Base-by-base conservation (phyloP, 176 grass and related monocot genomes). In the Rhynchospora pubera region DNA sequence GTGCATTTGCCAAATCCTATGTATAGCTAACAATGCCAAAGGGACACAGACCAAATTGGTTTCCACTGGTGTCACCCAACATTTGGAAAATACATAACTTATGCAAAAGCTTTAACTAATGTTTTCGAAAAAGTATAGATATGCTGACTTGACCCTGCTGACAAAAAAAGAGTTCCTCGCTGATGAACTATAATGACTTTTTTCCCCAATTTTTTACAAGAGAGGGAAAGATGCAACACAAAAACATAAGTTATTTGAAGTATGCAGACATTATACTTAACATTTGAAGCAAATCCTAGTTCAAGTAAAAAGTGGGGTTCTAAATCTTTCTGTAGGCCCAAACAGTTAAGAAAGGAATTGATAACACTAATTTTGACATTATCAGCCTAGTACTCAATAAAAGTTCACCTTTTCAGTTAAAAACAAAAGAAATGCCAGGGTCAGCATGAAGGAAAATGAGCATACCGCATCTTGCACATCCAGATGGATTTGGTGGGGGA, bases 391-490 rank as follows among this genome's bases (percentile, higher is more conserved):
- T 61, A 61, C 58, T 24, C 23, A 19, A 61, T 22, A 61, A 2
- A 61, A 8, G 6, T 61, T 61, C 58, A 61, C 7, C 58, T 10
- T 61, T 61, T 61, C 7, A 9, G 22, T n/a, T 61, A 22, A 61
- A 61, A 23, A 39, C 34, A 39, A 39, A 39, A 39, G 34, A 39
- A 39, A 39, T 39, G 34, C 34, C 34, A 5, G 34, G 34, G 34
- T 39, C 57, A 61, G 5, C 78, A 46, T 58, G 43, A 39, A 44
- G 9, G 12, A 80, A 65, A 82, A 51, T 11, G 6, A 26, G 15
- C 42, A 69, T 95, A 99, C 96, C 96, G 13, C 84, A 91, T 87
- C 96, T 94, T 89, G 96, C 96, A 88, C 92, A 99, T 57, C 96
- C 96, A 86, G 96, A 95, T 84, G 91, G 84, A 79, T 90, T 90